Evolutionary conservation across 2,329 filamentous ascomycete species (phyloP), one percentile per base, ranked within the genome.

Genomic region (Magnaporthiopsis incrustans): DNA sequence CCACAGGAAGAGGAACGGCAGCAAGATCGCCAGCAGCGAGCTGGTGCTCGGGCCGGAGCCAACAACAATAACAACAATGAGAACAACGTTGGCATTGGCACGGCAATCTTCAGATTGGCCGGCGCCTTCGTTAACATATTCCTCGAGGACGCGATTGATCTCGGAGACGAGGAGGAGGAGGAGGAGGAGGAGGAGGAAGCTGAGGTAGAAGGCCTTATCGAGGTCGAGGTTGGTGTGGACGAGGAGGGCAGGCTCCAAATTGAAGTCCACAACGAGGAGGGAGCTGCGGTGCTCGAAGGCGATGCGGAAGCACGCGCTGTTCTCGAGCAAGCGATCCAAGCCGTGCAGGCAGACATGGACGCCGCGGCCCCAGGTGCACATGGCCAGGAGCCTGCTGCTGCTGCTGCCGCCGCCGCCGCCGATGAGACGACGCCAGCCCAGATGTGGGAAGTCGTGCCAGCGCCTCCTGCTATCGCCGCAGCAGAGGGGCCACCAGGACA

Each of bases 141-240:
- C 25, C 58, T 57, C 25, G 57, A 64, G 25, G 63, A 66, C 4
- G 32, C 63, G 14, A 65, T 64, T 3, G 67, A 67, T 53, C 63
- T 72, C 10, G 70, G 65, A 30, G 70, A 67, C 4, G 66, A 67
- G 7, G 66, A 68, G 18, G 67, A 63, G 18, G 67, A 63, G 1
- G 81, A 82, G 58, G 74, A 81, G 50, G 81, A 80, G 10, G 70
- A 70, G 58, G 74, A 81, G 50, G 81, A 80, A 11, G 70, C 70
- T 22, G 67, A 65, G 56, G 68, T 65, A 18, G 65, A 67, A 15
- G 68, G 74, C 67, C 74, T 64, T 15, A 50, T 69, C 25, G 66
- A 67, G 25, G 60, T 63, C 26, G 66, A 67, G 22, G 67, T 67
- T 25, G 73, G 63, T 72, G 76, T 58, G 75, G 81, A 63, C 71